phyloP scores from a whole-genome alignment of 257 asterid genomes.

The Ajuga chamaepitys region DNA sequence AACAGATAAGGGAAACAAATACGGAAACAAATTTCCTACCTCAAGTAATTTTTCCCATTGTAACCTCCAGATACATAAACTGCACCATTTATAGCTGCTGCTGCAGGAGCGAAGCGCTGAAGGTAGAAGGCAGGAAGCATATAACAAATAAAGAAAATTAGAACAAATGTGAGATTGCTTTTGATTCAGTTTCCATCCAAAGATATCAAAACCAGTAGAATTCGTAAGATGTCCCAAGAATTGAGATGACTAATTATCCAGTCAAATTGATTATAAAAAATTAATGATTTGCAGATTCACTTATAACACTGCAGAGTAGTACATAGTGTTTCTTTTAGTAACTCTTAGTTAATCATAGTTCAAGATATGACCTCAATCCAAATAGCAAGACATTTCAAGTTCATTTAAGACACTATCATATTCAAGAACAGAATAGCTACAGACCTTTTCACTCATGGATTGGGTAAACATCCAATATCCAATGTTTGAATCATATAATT shows the following conservation, averaged over 20 bases:
- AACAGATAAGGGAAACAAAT: background rate
- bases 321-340: background rate
- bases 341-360: background rate
- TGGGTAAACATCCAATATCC: constrained; percentile 52
- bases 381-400: background rate
- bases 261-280: background rate
- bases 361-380: background rate
- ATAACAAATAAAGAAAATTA: background rate
- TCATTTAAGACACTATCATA: background rate
- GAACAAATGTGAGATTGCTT: constrained; percentile 4
- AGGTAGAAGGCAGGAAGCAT: constrained; percentile 11
- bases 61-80: constrained; percentile 66
- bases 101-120: constrained; percentile 57
- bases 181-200: background rate
- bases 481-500: constrained; percentile 34
- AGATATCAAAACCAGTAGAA: background rate
- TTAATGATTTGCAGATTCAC: background rate
- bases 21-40: constrained; percentile 23
- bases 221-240: background rate
- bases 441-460: constrained; percentile 65
- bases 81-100: constrained; percentile 42
- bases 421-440: background rate
- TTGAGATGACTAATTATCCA: too few relatives aligned
- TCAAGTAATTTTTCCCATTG: constrained; percentile 48
- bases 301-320: background rate